Base-by-base conservation (phyloP, 768 basidiomycete genomes). In the Xerocomus brunneocitrinus region DNA sequence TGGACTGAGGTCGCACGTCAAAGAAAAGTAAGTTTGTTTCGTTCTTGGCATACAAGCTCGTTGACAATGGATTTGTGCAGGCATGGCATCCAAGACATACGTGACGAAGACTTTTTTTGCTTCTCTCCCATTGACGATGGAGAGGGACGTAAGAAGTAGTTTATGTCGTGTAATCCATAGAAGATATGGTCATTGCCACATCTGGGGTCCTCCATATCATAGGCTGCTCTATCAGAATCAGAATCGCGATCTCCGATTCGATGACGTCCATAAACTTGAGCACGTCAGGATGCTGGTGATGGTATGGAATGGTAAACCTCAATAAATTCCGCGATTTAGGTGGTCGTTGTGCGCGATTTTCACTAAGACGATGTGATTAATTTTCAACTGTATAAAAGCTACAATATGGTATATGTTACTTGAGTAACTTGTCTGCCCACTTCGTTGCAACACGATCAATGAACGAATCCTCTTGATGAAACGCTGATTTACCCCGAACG, bases 231-330 rank as follows among this genome's bases (percentile, higher is more conserved):
- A 95, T 99, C 78, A 98, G 89, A 62, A 99, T 89, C 67, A 91
- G 87, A 40, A 98, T 80, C 1, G 80, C 80, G 12, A 82, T 80
- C 48, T 98, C 97, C 2, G 92, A 87, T 68, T 97, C 95, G 14
- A 91, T 82, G 2, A 82, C 91, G 58, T 98, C 97, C 75, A 99
- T 82, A 72, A 95, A 98, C 67, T 90, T 95, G 60, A 99, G 82
- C 2, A 98, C 83, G 70, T 98, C 94, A 0, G 97, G 97, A 76
- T 99, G 97, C 34, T 97, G 83, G 19, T 19, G 8, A 87, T 90
- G 3, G 90, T 88, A 40, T 95, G 82, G 19, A 19, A 19, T 19
- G 19, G 19, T 19, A 19, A 19, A 19, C 19, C 19, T 19, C 19
- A 19, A 19, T 19, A 19, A 19, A 19, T 19, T 19, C 19, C 19